These are phyloP conservation scores for Tuctoria greenei DNA, from an alignment of 176 grass and related monocot genomes.

Conservation along the genomic window DNA sequence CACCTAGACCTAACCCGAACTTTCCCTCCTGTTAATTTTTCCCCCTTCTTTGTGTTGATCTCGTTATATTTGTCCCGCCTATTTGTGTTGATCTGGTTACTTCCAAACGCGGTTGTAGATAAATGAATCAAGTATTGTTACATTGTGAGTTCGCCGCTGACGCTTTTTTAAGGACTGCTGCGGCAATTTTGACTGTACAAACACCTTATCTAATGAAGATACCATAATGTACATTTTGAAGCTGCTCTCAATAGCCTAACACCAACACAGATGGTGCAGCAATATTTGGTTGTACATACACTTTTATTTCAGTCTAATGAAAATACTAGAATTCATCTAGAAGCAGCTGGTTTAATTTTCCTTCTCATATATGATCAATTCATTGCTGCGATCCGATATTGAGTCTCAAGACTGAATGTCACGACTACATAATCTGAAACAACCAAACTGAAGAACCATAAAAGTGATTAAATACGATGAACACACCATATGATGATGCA, in stretches of 20 bases:
- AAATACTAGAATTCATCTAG: no score
- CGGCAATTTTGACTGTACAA: background rate
- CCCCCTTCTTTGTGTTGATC: no score
- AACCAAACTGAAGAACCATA: background rate
- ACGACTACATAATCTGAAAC: background rate
- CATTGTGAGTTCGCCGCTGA: background rate
- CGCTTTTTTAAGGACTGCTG: background rate
- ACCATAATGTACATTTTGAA: background rate
- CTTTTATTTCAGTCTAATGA: background rate
- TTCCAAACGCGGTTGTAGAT: constrained; percentile 21
- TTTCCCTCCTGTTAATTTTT: constrained; percentile 13
- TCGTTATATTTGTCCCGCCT: no score
- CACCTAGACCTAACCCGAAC: background rate
- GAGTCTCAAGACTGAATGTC: background rate
- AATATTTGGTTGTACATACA: background rate
- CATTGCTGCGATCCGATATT: background rate
- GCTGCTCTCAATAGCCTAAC: background rate
- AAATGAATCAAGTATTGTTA: constrained; percentile 9
- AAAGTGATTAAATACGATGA: background rate
- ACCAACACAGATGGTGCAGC: background rate
- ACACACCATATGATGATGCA: no score
- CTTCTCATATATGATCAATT: background rate
- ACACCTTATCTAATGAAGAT: background rate
- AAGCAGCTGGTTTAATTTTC: background rate
- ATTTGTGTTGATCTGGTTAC: background rate